Conservation (phyloP, 2,329 filamentous ascomycete genomes). For the Botrytis byssoidea region DNA sequence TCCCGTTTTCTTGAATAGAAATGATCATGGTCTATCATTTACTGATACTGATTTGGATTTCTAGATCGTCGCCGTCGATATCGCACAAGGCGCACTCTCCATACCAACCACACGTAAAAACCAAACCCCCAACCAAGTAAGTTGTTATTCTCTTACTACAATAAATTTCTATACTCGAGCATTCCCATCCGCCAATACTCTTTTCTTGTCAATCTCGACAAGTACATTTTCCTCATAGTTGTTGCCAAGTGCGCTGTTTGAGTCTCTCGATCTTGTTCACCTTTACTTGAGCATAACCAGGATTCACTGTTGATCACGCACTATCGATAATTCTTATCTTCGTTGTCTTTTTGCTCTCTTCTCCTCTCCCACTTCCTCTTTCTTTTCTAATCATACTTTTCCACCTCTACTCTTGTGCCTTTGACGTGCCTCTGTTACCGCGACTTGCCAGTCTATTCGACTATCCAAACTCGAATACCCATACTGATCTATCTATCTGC, state of each 20-base stretch:
- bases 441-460: background rate
- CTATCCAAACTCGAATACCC: background rate
- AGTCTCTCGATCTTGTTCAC: conserved; percentile 14
- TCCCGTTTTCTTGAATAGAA: background rate
- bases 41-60: background rate
- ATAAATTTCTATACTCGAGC: background rate
- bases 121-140: background rate
- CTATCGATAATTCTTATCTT: background rate
- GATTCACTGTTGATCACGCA: background rate
- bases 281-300: background rate
- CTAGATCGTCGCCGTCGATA: background rate
- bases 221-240: background rate
- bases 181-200: background rate
- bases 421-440: background rate
- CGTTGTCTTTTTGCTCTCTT: background rate
- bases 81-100: background rate
- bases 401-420: background rate
- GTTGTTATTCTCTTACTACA: too few relatives aligned
- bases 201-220: background rate
- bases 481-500: conserved; percentile 10
- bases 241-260: background rate
- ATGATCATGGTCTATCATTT: background rate
- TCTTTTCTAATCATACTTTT: background rate
- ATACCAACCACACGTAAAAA: background rate
- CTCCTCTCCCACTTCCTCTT: background rate